A percentile compares a stretch with the other conserved stretches of the same genome.
These are phyloP conservation scores for Cenchrus fungigraminus DNA, from an alignment of 176 grass and related monocot genomes.

Conservation along the genomic window DNA sequence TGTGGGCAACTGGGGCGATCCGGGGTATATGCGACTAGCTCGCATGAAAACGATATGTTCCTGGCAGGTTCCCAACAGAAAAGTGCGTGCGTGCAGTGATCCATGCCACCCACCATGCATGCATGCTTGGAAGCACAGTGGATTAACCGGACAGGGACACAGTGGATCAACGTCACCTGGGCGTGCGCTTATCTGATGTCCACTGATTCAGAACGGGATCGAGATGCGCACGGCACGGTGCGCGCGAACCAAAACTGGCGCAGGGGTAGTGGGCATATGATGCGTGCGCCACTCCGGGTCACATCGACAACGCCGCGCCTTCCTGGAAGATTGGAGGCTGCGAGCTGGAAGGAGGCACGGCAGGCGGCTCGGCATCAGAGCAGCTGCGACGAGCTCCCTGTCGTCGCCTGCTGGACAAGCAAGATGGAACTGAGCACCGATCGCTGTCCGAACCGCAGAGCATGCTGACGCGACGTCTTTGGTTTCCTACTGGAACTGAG, in stretches of 20 bases:
- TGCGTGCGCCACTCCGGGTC: neutral
- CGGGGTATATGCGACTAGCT: neutral
- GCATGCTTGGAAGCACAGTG: neutral
- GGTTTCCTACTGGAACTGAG: neutral
- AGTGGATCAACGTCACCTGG: neutral
- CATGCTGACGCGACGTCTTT: neutral
- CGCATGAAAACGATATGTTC: neutral
- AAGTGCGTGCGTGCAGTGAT: neutral
- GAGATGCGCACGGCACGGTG: neutral
- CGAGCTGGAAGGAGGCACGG: neutral
- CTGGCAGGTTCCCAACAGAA: slow-evolving; percentile 8
- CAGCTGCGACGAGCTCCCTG: neutral
- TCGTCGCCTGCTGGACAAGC: neutral
- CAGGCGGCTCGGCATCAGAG: neutral
- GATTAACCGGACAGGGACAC: neutral
- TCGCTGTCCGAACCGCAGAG: neutral
- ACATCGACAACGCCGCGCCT: neutral
- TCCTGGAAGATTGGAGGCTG: neutral
- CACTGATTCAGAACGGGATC: neutral
- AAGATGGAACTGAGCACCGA: neutral
- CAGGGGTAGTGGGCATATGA: neutral
- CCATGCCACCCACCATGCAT: neutral
- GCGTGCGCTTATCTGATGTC: neutral
- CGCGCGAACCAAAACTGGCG: neutral
- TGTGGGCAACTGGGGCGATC: neutral